Evolutionary conservation across 352 stramenopile genomes (phyloP).

Genomic region (Phytophthora brassicae): DNA sequence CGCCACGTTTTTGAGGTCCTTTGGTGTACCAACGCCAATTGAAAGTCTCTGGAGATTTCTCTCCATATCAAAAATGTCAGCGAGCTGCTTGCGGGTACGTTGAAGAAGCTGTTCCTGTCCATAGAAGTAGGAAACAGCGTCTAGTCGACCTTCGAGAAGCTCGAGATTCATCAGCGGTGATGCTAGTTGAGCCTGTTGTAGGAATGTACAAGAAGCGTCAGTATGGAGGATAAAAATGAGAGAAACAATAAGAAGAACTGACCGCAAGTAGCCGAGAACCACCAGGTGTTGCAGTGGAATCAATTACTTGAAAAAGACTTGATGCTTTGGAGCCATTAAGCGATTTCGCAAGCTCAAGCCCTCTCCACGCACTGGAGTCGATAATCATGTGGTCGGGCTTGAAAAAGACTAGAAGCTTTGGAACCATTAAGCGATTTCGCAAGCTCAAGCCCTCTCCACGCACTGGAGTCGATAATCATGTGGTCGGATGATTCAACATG

Average conservation of each 20-base stretch:
- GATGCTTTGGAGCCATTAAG: conserved; percentile 54
- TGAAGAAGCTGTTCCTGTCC: conserved; percentile 50
- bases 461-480: conserved; percentile 82
- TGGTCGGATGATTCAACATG: conserved; percentile 69
- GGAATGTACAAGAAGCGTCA: not conserved
- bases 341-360: conserved; percentile 69
- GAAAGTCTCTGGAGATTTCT: conserved; percentile 69
- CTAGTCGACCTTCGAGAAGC: conserved; percentile 45
- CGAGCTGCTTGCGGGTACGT: conserved; percentile 50
- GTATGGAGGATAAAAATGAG: not conserved
- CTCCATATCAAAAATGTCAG: conserved; percentile 71
- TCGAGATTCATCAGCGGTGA: conserved; percentile 65
- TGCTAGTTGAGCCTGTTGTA: conserved; percentile 55
- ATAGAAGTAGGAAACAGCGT: conserved; percentile 59
- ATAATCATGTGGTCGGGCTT: too few relatives aligned
- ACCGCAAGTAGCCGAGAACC: conserved; percentile 72
- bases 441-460: conserved; percentile 74
- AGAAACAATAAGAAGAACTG: conserved; percentile 11
- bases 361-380: conserved; percentile 70
- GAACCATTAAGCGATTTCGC: conserved; percentile 55
- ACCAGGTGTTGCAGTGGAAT: conserved; percentile 57
- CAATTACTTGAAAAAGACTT: conserved; percentile 70
- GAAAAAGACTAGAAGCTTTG: conserved; percentile 64
- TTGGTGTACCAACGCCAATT: conserved; percentile 57
- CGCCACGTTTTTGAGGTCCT: conserved; percentile 71